phyloP scores from a whole-genome alignment of 75 land plant species.

The Larix kaempferi region DNA sequence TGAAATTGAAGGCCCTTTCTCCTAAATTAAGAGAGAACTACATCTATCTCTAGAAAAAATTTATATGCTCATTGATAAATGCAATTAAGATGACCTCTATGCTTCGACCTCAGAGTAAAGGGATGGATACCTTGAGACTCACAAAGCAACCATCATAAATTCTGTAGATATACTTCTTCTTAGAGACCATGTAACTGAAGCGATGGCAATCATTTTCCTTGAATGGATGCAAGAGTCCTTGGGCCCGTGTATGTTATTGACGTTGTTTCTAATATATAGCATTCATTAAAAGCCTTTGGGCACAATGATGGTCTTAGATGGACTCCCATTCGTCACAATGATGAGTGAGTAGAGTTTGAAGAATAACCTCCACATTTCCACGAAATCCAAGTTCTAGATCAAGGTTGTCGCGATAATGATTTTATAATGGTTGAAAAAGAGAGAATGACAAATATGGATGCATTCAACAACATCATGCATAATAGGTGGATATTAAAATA shows the following conservation, averaged over 20 bases:
- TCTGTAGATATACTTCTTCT: conserved; percentile 69
- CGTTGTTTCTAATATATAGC: conserved; percentile 62
- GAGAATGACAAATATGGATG: no score
- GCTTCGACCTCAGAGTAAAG: no score
- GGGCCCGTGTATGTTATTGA: conserved; percentile 61
- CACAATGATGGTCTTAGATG: conserved; percentile 41
- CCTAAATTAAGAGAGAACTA: no score
- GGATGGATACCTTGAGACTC: no score
- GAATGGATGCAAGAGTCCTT: conserved; percentile 64
- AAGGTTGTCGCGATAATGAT: not conserved
- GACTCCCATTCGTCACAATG: conserved; percentile 64
- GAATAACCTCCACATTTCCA: conserved; percentile 75
- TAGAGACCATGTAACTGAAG: conserved; percentile 63
- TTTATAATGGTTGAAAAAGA: no score
- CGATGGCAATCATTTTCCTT: conserved; percentile 74
- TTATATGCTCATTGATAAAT: no score
- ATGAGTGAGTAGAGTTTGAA: conserved; percentile 61
- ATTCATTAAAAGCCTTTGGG: conserved; percentile 65
- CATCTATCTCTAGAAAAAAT: no score
- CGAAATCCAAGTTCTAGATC: conserved; percentile 57
- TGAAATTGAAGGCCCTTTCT: no score
- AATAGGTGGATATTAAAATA: no score
- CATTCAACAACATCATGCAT: no score
- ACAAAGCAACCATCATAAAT: conserved; percentile 75
- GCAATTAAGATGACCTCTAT: no score